Evolutionary conservation across 2,329 filamentous ascomycete species (phyloP), one percentile per base, ranked within the genome.

Genomic region (Malbranchea cinnamomea): DNA sequence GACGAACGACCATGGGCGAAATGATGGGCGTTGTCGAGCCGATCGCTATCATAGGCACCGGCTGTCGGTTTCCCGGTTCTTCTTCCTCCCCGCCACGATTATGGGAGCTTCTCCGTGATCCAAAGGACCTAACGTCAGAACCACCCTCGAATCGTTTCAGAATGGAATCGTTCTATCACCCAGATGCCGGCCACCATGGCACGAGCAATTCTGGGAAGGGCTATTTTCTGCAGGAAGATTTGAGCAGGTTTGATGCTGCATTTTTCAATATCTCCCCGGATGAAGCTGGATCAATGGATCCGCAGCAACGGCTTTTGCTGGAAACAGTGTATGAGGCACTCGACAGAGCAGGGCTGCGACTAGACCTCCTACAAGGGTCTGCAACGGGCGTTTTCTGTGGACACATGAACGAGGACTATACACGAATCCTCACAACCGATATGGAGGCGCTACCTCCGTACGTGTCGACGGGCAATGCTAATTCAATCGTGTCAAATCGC

Each of bases 131-230:
- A 6, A 37, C 37, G 2, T 26, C 31, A 2, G 48, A 52, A 1
- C 40, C 53, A 6, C 47, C 52, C 1, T 10, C 38, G 3, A 37
- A 42, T 13, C 46, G 54, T 7, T 56, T 50, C 34, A 40, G 48
- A 30, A 19, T 35, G 5, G 25, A 45, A 6, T 38, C 19, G 1
- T 47, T 44, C 20, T 44, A 41, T 23, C 26, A 40, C 20, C 23
- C 30, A 17, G 37, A 40, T 31, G 26, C 39, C 14, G 34, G 41
- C 62, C 35, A 62, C 60, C 36, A 57, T 59, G 35, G 61, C 56
- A 21, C 18, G 34, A 36, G 26, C 20, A 36, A 33, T 26, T 25
- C 34, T 13, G 33, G 24, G 9, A 13, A 32, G 9, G 20, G 21
- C 14, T 28, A 26, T 19, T 32, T 35, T 18, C 19, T 35, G 11